phyloP scores from a whole-genome alignment of 192 early-diverging fungal species.

The Umbelopsis sp. region DNA sequence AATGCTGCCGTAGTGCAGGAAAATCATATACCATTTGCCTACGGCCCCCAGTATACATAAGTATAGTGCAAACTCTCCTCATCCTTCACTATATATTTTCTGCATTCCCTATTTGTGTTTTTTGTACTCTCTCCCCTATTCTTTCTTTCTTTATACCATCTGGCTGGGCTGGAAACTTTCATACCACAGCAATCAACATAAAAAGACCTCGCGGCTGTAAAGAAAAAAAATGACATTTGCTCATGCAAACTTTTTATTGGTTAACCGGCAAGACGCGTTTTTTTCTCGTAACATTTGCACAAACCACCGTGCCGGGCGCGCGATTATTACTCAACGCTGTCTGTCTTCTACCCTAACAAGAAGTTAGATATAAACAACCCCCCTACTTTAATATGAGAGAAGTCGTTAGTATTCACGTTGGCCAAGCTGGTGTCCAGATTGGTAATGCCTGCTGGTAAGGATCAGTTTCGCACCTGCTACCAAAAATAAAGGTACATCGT shows the following conservation, averaged over 20 bases:
- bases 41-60: constrained; percentile 9
- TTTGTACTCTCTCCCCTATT: background rate
- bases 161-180: constrained; percentile 15
- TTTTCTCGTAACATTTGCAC: background rate
- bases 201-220: background rate
- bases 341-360: constrained; percentile 22
- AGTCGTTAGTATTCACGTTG: constrained; percentile 49
- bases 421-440: constrained; percentile 76
- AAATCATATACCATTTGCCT: constrained; percentile 6
- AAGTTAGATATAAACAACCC: constrained; percentile 1
- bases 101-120: constrained; percentile 6
- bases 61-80: background rate
- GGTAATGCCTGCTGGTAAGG: constrained; percentile 88
- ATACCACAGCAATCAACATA: background rate
- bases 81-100: background rate
- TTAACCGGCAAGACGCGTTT: background rate
- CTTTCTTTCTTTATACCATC: constrained; percentile 8
- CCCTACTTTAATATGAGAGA: constrained; percentile 43
- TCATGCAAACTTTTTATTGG: constrained; percentile 11
- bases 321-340: background rate
- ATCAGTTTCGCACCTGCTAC: background rate
- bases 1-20: constrained; percentile 5
- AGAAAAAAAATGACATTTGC: background rate
- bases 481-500: background rate
- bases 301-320: background rate